Evolutionary conservation across 1,284 basidiomycete genomes (phyloP).

Genomic region (Pterula multifida): DNA sequence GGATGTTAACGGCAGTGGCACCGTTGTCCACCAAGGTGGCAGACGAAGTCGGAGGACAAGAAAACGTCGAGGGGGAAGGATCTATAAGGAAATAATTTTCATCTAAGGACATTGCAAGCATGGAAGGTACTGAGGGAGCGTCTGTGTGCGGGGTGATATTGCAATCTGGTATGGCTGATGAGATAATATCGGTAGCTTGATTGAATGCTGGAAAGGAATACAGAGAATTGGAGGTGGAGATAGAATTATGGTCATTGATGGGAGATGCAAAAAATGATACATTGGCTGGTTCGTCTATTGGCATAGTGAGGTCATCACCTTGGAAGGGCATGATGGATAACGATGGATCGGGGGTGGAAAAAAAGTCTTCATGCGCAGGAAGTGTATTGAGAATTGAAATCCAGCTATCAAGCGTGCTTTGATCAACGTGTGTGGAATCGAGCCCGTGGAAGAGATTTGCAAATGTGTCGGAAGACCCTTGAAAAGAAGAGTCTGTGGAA

Average conservation of each 20-base stretch:
- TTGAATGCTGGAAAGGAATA: background rate
- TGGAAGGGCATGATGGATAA: background rate
- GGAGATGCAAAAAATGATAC: background rate
- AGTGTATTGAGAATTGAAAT: conserved; percentile 34
- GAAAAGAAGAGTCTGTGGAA: background rate
- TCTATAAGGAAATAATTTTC: background rate
- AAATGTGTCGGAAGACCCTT: background rate
- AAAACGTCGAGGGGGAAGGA: background rate
- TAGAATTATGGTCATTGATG: conserved; percentile 2
- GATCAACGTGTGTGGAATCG: conserved; percentile 17
- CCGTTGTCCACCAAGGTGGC: background rate
- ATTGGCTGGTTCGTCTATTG: background rate
- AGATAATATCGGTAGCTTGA: background rate
- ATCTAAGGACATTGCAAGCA: background rate
- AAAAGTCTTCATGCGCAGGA: conserved; percentile 18
- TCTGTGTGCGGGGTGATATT: conserved; percentile 6
- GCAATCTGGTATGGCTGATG: conserved; percentile 2
- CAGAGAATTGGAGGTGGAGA: background rate
- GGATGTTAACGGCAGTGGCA: background rate
- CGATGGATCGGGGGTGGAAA: conserved; percentile 6
- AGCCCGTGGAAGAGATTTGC: background rate
- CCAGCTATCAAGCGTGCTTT: conserved; percentile 36
- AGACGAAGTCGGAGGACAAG: background rate
- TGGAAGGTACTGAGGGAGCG: background rate
- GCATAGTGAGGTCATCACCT: background rate